Conservation (phyloP, 768 basidiomycete genomes). For the Nevesoporus exiguus region DNA sequence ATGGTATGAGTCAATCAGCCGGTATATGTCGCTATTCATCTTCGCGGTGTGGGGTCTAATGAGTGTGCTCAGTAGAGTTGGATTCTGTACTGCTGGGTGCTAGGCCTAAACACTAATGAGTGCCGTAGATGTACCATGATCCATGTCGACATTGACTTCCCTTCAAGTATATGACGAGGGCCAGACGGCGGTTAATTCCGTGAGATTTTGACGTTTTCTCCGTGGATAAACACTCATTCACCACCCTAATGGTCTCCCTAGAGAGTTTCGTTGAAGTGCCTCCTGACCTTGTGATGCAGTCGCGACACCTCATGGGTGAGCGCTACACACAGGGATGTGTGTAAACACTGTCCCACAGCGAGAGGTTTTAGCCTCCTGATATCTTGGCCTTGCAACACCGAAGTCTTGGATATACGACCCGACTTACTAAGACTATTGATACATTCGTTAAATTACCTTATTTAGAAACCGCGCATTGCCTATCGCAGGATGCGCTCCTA, state of each 20-base stretch:
- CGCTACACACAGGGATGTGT: slow-evolving; percentile 72
- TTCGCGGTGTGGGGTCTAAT: background rate
- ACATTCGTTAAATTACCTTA: too few species aligned
- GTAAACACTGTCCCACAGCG: slow-evolving; percentile 34
- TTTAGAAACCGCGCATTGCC: too few species aligned
- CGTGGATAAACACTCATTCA: slow-evolving; percentile 1
- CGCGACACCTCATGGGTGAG: slow-evolving; percentile 67
- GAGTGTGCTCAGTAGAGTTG: slow-evolving; percentile 43
- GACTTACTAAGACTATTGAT: too few species aligned
- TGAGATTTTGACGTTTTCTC: slow-evolving; percentile 26
- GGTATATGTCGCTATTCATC: slow-evolving; percentile 35
- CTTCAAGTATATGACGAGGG: slow-evolving; percentile 55
- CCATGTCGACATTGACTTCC: background rate
- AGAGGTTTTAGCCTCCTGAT: background rate
- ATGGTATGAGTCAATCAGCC: slow-evolving; percentile 75
- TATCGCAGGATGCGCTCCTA: too few species aligned
- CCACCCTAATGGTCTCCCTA: slow-evolving; percentile 61
- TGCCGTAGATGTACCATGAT: background rate
- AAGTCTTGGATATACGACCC: too few species aligned
- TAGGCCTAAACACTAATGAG: slow-evolving; percentile 54
- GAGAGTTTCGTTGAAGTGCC: slow-evolving; percentile 70
- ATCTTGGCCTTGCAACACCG: slow-evolving; percentile 64
- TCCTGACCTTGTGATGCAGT: slow-evolving; percentile 61
- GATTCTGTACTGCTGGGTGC: slow-evolving; percentile 65
- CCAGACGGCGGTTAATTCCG: slow-evolving; percentile 52